Evolutionary conservation across 345 rosid species (phyloP).

Genomic region (Aquilaria yunnanensis): DNA sequence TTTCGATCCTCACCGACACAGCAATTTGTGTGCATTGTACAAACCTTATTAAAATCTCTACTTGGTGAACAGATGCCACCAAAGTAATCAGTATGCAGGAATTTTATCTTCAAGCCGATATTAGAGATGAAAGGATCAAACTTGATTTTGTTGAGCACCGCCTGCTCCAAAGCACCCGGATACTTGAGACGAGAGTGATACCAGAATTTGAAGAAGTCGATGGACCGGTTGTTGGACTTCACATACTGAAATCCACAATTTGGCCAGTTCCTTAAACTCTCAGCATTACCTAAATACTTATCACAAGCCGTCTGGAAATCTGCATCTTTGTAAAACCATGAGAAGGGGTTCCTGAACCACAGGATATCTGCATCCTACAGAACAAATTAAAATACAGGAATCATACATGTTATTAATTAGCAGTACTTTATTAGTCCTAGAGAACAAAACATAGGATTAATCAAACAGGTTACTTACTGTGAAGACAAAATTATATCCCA

Average conservation of each 20-base stretch:
- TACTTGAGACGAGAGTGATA: slow-evolving; percentile 29
- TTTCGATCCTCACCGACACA: slow-evolving; percentile 50
- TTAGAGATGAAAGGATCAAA: slow-evolving; percentile 15
- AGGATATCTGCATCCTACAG: slow-evolving; percentile 60
- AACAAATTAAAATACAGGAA: neutral
- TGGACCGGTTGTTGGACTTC: slow-evolving; percentile 39
- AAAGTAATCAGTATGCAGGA: slow-evolving; percentile 47
- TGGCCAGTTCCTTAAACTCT: slow-evolving; percentile 25
- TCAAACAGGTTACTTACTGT: slow-evolving; percentile 37
- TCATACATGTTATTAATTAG: too few relatives aligned
- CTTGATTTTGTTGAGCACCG: slow-evolving; percentile 60
- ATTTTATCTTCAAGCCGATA: slow-evolving; percentile 41
- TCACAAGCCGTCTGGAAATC: slow-evolving; percentile 85
- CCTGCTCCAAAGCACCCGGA: slow-evolving; percentile 57
- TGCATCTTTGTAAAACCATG: slow-evolving; percentile 33
- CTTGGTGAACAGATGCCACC: slow-evolving; percentile 59
- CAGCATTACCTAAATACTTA: slow-evolving; percentile 27
- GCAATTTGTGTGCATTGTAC: slow-evolving; percentile 79
- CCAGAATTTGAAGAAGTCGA: slow-evolving; percentile 60
- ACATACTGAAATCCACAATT: slow-evolving; percentile 65
- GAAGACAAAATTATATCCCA: slow-evolving; percentile 76
- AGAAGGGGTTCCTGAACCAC: slow-evolving; percentile 72
- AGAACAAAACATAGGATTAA: neutral
- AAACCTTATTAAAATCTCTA: slow-evolving; percentile 40
- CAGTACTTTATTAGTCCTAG: too few relatives aligned